phyloP scores from a whole-genome alignment of 2,329 filamentous ascomycete species.

The Penicillium brevicompactum region DNA sequence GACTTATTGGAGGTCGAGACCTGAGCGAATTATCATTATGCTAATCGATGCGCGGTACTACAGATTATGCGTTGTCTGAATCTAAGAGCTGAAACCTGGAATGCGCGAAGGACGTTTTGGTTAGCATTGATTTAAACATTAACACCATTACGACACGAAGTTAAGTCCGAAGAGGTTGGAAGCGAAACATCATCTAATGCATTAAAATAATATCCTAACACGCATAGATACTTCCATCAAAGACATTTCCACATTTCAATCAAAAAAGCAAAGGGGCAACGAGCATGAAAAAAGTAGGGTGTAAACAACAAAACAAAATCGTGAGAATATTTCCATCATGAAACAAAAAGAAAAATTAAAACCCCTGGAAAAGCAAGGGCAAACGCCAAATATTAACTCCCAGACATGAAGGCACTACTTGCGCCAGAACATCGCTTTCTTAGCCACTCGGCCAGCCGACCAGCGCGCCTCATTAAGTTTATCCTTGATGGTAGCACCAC shows the following conservation, averaged over 20 bases:
- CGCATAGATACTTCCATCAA: constrained; percentile 19
- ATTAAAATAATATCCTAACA: constrained; percentile 1
- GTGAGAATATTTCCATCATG: constrained; percentile 27
- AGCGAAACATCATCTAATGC: not conserved
- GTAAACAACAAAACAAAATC: constrained; percentile 11
- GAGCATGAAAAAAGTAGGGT: constrained; percentile 1
- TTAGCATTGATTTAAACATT: no score
- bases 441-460: constrained; percentile 33
- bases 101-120: no score
- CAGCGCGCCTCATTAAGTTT: constrained; percentile 39
- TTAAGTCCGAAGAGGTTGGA: not conserved
- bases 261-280: constrained; percentile 3
- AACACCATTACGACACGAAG: not conserved
- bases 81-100: no score
- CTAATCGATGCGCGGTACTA: no score
- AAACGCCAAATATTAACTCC: constrained; percentile 5
- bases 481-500: constrained; percentile 38
- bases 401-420: constrained; percentile 24
- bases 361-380: constrained; percentile 1
- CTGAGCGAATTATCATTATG: no score
- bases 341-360: constrained; percentile 17
- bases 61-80: no score
- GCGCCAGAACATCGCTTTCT: constrained; percentile 45
- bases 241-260: constrained; percentile 15
- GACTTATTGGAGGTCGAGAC: no score